phyloP scores from a whole-genome alignment of 192 early-diverging fungal genomes.

The Pilaira anomala region DNA sequence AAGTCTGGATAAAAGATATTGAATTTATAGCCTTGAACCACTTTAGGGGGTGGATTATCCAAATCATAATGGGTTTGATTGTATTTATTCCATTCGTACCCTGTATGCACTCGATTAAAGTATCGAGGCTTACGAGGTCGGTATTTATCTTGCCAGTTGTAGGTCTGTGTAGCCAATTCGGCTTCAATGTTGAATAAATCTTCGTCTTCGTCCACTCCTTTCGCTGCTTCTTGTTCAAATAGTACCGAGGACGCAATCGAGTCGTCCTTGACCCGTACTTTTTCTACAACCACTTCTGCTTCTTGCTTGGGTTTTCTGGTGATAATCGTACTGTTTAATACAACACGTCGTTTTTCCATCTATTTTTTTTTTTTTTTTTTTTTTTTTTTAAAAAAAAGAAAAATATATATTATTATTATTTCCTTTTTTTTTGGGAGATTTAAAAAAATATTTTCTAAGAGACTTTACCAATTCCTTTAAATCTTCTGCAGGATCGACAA shows the following conservation, averaged over 20 bases:
- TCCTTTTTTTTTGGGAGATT: no score
- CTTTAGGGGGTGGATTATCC: slow-evolving; percentile 97
- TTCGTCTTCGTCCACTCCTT: slow-evolving; percentile 76
- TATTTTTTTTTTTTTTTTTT: slow-evolving; percentile 11
- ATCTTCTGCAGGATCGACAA: slow-evolving; percentile 63
- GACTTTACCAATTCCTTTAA: slow-evolving; percentile 53
- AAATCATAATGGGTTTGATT: slow-evolving; percentile 97
- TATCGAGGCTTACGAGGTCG: slow-evolving; percentile 92
- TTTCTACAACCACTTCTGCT: slow-evolving; percentile 17
- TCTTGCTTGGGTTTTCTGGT: slow-evolving; percentile 40
- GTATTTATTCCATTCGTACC: slow-evolving; percentile 99
- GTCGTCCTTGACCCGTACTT: slow-evolving; percentile 13
- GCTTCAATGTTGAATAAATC: slow-evolving; percentile 77
- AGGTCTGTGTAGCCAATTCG: slow-evolving; percentile 56
- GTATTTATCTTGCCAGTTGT: slow-evolving; percentile 92
- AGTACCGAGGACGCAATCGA: slow-evolving; percentile 49
- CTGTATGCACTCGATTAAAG: slow-evolving; percentile 96
- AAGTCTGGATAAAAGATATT: slow-evolving; percentile 99
- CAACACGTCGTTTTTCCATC: slow-evolving; percentile 51
- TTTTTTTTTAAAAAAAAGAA: slow-evolving; percentile 14
- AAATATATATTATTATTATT: not conserved
- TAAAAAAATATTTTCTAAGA: no score
- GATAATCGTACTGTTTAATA: slow-evolving; percentile 53
- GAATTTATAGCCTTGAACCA: slow-evolving; percentile 96
- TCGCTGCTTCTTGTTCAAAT: slow-evolving; percentile 69